A percentile compares a stretch with the other conserved stretches of the same genome.
Conservation (phyloP, 495 filamentous ascomycete species). For the Xylaria scruposa region DNA sequence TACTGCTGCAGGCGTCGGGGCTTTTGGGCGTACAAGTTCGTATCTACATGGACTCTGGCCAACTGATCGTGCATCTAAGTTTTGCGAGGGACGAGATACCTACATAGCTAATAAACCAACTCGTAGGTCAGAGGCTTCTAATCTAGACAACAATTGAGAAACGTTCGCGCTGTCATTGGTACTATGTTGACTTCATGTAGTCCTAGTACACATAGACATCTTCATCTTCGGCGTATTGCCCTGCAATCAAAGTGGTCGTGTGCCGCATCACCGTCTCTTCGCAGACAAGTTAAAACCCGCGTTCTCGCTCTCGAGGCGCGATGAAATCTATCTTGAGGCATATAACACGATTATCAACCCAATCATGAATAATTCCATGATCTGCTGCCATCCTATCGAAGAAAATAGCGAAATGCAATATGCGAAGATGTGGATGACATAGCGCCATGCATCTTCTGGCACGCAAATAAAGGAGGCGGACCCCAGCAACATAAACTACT, state of each 20-base stretch:
- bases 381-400: neutral
- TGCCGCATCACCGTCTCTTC: neutral
- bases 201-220: neutral
- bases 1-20: neutral
- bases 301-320: neutral
- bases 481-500: neutral
- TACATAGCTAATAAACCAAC: neutral
- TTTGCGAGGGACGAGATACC: neutral
- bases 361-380: neutral
- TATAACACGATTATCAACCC: no score
- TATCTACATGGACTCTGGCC: neutral
- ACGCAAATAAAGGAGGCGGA: neutral
- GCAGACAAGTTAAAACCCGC: neutral
- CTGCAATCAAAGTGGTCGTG: neutral
- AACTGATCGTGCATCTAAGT: neutral
- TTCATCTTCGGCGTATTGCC: neutral
- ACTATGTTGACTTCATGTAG: neutral
- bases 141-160: neutral
- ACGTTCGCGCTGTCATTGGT: neutral
- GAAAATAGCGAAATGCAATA: neutral
- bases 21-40: neutral
- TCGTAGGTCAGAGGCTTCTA: neutral
- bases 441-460: neutral
- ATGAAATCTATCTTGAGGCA: no score
- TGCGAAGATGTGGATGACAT: neutral